Percentiles rank a stretch among this genome's conserved stretches.
Conservation (phyloP, 2,329 filamentous ascomycete species). For the Furcasterigmium furcatum region DNA sequence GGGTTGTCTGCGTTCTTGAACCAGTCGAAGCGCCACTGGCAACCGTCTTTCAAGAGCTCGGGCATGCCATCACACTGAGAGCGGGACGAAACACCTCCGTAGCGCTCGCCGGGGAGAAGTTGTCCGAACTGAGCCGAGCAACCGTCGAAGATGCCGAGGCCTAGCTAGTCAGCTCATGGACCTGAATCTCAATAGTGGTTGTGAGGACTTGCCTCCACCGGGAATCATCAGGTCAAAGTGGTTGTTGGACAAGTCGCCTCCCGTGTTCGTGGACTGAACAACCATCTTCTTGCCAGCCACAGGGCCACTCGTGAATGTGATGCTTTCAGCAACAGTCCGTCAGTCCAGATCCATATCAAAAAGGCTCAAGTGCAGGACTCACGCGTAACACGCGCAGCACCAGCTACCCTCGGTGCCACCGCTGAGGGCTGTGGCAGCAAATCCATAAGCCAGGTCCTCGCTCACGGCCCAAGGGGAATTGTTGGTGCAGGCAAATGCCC, state of each 20-base stretch:
- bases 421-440: conserved; percentile 55
- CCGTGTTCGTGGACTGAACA: conserved; percentile 63
- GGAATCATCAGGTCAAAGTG: conserved; percentile 58
- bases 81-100: conserved; percentile 52
- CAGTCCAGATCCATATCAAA: neutral
- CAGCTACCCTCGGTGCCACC: conserved; percentile 55
- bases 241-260: conserved; percentile 50
- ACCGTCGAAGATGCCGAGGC: conserved; percentile 47
- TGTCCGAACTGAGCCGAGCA: conserved; percentile 44
- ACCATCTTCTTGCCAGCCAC: conserved; percentile 60
- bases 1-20: conserved; percentile 57
- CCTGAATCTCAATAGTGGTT: neutral
- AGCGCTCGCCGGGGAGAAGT: conserved; percentile 40
- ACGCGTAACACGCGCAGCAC: conserved; percentile 65
- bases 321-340: conserved; percentile 24
- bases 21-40: conserved; percentile 64
- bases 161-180: conserved; percentile 3
- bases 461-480: conserved; percentile 61
- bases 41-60: conserved; percentile 48
- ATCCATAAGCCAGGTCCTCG: conserved; percentile 58
- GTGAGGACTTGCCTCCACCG: conserved; percentile 43
- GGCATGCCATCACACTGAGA: conserved; percentile 51
- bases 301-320: conserved; percentile 49
- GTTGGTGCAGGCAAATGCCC: conserved; percentile 58
- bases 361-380: conserved; percentile 15